These are phyloP conservation scores for Ganoderma lucidum DNA, from an alignment of 1,284 basidiomycete genomes.

Conservation along the genomic window DNA sequence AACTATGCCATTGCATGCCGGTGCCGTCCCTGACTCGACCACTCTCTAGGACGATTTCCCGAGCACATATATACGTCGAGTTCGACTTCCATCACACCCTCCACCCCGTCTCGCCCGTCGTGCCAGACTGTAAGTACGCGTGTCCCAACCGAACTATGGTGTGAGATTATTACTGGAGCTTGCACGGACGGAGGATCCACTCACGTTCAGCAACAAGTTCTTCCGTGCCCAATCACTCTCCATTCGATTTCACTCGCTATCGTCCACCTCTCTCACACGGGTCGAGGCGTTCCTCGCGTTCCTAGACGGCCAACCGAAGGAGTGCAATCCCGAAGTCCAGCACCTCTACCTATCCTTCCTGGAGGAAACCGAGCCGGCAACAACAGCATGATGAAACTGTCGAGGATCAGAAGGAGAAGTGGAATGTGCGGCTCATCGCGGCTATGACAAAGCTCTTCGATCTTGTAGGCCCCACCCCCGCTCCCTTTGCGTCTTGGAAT, in stretches of 20 bases:
- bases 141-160: neutral
- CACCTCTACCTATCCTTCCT: neutral
- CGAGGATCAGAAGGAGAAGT: neutral
- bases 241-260: neutral
- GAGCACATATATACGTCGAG: neutral
- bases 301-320: neutral
- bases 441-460: neutral
- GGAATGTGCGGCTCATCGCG: neutral
- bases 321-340: neutral
- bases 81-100: neutral
- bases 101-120: neutral
- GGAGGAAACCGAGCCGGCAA: neutral
- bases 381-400: neutral
- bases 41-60: neutral
- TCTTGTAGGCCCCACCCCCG: neutral
- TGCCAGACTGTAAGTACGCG: neutral
- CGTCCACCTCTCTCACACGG: neutral
- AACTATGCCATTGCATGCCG: neutral
- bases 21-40: neutral
- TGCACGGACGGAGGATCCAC: neutral
- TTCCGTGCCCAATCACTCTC: neutral
- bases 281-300: neutral
- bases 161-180: neutral
- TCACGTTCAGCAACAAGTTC: neutral
- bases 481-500: neutral